Percentiles rank a stretch among this genome's conserved stretches.
These are phyloP conservation scores for Fusarium clavum DNA, from an alignment of 2,329 filamentous ascomycete species.

Conservation along the genomic window DNA sequence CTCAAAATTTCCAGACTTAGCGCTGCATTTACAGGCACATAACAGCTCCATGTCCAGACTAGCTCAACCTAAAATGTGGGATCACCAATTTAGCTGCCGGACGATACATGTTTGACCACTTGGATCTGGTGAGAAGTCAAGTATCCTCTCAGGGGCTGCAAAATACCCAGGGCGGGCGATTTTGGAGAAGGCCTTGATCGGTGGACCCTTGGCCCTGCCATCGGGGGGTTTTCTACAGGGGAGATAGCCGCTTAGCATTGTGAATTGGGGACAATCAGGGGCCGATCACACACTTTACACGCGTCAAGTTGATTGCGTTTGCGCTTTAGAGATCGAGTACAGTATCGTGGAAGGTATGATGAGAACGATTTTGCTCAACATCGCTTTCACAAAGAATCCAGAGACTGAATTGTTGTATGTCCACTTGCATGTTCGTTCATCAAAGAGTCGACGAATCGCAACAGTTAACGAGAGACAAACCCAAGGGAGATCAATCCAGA, in stretches of 20 bases:
- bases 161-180: constrained; percentile 15
- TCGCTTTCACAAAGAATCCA: neutral
- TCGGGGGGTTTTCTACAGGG: constrained; percentile 19
- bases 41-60: constrained; percentile 24
- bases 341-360: neutral
- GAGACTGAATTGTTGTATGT: neutral
- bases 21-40: constrained; percentile 2
- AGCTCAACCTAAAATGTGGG: constrained; percentile 34
- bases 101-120: neutral
- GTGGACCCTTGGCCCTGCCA: constrained; percentile 22
- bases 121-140: neutral
- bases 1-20: constrained; percentile 1
- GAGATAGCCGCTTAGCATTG: constrained; percentile 10
- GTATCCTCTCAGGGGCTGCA: constrained; percentile 35
- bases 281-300: constrained; percentile 31
- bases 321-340: neutral
- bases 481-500: constrained; percentile 9
- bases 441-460: neutral
- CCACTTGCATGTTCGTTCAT: neutral
- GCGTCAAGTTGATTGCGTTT: constrained; percentile 15
- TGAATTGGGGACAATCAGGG: constrained; percentile 19
- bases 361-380: neutral
- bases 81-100: constrained; percentile 43
- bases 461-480: constrained; percentile 8
- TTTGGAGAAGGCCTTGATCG: constrained; percentile 26